phyloP scores from a whole-genome alignment of 73 alveolate genomes.

The Paramecium bursaria region DNA sequence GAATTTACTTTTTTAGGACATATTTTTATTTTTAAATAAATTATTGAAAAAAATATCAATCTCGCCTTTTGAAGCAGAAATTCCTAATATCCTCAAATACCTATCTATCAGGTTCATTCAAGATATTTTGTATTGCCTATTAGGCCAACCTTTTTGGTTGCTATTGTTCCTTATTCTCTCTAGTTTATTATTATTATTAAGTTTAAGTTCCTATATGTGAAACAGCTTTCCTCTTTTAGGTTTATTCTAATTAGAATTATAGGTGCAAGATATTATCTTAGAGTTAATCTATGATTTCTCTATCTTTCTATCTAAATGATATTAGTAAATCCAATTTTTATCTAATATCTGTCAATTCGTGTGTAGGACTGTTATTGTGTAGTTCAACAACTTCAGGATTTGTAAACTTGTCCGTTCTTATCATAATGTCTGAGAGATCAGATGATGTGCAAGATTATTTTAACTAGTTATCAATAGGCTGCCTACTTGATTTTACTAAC shows the following conservation, averaged over 20 bases:
- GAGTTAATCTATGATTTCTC: slow-evolving; percentile 10
- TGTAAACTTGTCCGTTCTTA: slow-evolving; percentile 2
- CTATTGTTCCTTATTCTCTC: background rate
- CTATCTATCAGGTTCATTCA: slow-evolving; percentile 42
- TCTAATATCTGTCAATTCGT: background rate
- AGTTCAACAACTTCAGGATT: background rate
- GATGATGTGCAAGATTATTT: slow-evolving; percentile 3
- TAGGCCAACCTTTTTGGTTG: background rate
- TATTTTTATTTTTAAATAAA: slow-evolving; percentile 28
- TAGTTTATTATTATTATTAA: background rate
- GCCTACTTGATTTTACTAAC: too few species aligned
- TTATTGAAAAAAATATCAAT: background rate
- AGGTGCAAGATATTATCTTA: background rate
- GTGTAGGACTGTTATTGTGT: background rate
- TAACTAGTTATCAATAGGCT: too few species aligned
- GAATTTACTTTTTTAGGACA: slow-evolving; percentile 83
- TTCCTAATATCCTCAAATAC: slow-evolving; percentile 40
- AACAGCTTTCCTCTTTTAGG: slow-evolving; percentile 10
- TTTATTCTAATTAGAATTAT: background rate
- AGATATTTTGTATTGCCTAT: slow-evolving; percentile 2
- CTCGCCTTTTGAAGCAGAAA: background rate
- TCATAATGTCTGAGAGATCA: slow-evolving; percentile 14
- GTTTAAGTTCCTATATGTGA: slow-evolving; percentile 17
- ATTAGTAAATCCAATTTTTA: slow-evolving; percentile 22
- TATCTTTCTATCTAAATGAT: slow-evolving; percentile 1